A percentile compares a stretch with the other conserved stretches of the same genome.
Conservation (phyloP, 2,329 filamentous ascomycete genomes). For the Cladophialophora immunda region DNA sequence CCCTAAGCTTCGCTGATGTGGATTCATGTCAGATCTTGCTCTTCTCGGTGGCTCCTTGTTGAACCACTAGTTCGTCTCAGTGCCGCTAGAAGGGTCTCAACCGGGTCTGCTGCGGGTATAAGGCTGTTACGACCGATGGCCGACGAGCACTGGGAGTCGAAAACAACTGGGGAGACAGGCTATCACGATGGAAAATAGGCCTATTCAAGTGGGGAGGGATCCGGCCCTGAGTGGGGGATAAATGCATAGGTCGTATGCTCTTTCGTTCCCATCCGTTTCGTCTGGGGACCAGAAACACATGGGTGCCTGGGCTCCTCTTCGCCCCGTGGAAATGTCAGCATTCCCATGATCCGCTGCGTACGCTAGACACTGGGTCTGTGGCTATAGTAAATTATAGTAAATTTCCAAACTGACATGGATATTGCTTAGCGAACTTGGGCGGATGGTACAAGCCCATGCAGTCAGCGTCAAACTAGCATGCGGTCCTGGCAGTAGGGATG, state of each 20-base stretch:
- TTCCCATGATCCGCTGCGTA: background rate
- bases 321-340: background rate
- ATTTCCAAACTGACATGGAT: slow-evolving; percentile 8
- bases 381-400: background rate
- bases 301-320: background rate
- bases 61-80: background rate
- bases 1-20: background rate
- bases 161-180: background rate
- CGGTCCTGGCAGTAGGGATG: background rate
- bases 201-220: slow-evolving; percentile 1
- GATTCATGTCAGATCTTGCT: background rate
- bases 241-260: background rate
- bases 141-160: background rate
- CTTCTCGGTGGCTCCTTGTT: background rate
- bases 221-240: too few relatives aligned
- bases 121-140: background rate
- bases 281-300: background rate
- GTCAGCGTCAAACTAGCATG: slow-evolving; percentile 10
- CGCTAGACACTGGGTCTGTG: slow-evolving; percentile 1
- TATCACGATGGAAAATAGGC: background rate
- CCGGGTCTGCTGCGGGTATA: background rate
- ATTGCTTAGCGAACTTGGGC: slow-evolving; percentile 3
- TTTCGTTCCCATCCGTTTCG: background rate
- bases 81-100: background rate
- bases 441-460: slow-evolving; percentile 17